These are phyloP conservation scores for Lagerstroemia speciosa DNA, from an alignment of 345 rosid species.

Conservation along the genomic window DNA sequence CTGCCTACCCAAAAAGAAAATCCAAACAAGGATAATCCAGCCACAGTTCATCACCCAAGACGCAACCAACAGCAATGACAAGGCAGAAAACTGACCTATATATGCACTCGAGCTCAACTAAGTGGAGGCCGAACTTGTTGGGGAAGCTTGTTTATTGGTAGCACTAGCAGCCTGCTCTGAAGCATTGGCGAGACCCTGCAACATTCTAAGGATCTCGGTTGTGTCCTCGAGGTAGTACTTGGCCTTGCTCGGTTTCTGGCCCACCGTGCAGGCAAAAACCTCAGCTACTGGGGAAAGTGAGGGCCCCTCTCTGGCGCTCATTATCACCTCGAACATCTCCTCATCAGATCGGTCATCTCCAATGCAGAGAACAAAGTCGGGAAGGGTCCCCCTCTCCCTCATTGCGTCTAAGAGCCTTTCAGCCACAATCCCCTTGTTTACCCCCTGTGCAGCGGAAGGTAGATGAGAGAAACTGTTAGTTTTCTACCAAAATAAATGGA, in stretches of 20 bases:
- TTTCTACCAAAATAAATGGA: too few relatives aligned
- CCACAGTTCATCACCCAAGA: not conserved
- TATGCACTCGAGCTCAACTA: not conserved
- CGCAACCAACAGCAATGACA: not conserved
- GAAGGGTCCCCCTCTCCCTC: slow-evolving; percentile 51
- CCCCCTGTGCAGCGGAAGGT: slow-evolving; percentile 41
- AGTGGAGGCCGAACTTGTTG: slow-evolving; percentile 1
- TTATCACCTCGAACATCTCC: slow-evolving; percentile 93
- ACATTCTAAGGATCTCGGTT: slow-evolving; percentile 60
- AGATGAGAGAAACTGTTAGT: not conserved
- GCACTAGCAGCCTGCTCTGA: slow-evolving; percentile 23
- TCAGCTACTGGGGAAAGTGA: slow-evolving; percentile 74
- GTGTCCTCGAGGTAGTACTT: slow-evolving; percentile 89
- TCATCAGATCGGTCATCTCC: slow-evolving; percentile 95
- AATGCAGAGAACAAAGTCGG: slow-evolving; percentile 81
- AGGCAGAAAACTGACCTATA: not conserved
- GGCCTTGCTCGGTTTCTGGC: slow-evolving; percentile 91
- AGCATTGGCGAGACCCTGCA: slow-evolving; percentile 50
- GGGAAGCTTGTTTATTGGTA: slow-evolving; percentile 6
- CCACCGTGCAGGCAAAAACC: slow-evolving; percentile 86
- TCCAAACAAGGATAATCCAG: not conserved
- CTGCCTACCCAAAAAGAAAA: not conserved
- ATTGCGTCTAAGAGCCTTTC: slow-evolving; percentile 53
- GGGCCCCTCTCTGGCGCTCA: slow-evolving; percentile 43
- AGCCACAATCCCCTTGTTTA: slow-evolving; percentile 79